Conservation (phyloP, 164 flowering plant genomes). For the Buxus sempervirens region DNA sequence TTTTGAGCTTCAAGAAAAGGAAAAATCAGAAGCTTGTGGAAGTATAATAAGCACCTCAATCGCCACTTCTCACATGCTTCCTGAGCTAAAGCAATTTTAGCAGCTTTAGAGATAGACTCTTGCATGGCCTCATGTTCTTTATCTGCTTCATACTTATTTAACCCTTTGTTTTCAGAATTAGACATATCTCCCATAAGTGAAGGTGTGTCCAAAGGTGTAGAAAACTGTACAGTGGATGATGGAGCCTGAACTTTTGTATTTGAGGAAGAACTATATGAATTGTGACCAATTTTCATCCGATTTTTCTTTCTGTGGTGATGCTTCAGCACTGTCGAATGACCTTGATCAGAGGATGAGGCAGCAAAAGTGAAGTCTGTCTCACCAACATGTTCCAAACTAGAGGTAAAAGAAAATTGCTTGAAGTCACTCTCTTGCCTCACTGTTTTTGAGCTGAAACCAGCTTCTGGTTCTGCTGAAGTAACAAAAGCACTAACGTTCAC, state of each 20-base stretch:
- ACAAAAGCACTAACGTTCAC: conserved; percentile 23
- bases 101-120: conserved; percentile 20
- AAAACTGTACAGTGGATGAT: conserved; percentile 32
- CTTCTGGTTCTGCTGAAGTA: conserved; percentile 37
- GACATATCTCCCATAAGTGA: conserved; percentile 21
- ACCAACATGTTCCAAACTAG: conserved; percentile 32
- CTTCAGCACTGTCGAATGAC: conserved; percentile 34
- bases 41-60: conserved; percentile 38
- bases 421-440: conserved; percentile 40
- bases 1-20: neutral
- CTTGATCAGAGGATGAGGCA: conserved; percentile 51
- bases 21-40: neutral
- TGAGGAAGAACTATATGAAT: conserved; percentile 24
- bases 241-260: conserved; percentile 30
- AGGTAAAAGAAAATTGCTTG: conserved; percentile 30
- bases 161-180: conserved; percentile 19
- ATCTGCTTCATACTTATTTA: conserved; percentile 12
- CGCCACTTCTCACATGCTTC: conserved; percentile 82
- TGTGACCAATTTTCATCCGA: conserved; percentile 37
- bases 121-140: conserved; percentile 23
- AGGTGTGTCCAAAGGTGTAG: conserved; percentile 36
- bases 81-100: conserved; percentile 32
- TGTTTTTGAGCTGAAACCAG: conserved; percentile 28
- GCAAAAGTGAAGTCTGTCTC: conserved; percentile 58
- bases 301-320: conserved; percentile 50